A percentile compares a stretch with the other conserved stretches of the same genome.
Conservation (phyloP, 2,329 filamentous ascomycete genomes). For the Metarhizium robertsii region DNA sequence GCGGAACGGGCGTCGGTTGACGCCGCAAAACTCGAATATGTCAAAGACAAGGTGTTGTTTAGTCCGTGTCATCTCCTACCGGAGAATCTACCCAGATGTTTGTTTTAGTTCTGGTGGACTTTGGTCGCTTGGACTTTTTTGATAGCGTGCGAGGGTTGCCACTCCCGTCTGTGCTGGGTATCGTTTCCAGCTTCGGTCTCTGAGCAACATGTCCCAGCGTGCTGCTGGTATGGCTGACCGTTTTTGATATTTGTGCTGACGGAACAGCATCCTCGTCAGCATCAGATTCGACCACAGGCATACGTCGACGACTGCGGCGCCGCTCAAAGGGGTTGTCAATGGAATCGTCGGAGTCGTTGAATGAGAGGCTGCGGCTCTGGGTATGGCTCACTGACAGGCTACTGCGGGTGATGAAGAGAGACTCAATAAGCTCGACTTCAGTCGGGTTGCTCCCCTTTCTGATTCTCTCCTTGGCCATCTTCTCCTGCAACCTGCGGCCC, state of each 20-base stretch:
- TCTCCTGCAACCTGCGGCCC: conserved; percentile 34
- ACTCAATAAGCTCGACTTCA: conserved; percentile 35
- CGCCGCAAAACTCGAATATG: not conserved
- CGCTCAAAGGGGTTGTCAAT: conserved; percentile 20
- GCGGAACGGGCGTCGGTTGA: not conserved
- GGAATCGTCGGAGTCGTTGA: conserved; percentile 26
- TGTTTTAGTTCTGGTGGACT: conserved; percentile 19
- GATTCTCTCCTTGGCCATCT: conserved; percentile 36
- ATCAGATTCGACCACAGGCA: conserved; percentile 21
- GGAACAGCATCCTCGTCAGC: conserved; percentile 22
- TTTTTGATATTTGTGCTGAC: conserved; percentile 14
- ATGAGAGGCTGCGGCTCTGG: conserved; percentile 28
- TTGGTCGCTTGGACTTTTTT: conserved; percentile 20
- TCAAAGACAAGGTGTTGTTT: conserved; percentile 4
- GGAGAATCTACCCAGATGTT: conserved; percentile 21
- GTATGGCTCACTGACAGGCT: conserved; percentile 22
- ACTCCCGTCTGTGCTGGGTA: conserved; percentile 30
- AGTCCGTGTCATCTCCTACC: conserved; percentile 28
- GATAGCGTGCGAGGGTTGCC: conserved; percentile 18
- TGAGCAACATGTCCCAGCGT: conserved; percentile 24
- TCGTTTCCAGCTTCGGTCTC: conserved; percentile 37
- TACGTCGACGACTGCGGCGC: conserved; percentile 16
- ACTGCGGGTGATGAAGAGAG: conserved; percentile 25
- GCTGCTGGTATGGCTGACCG: conserved; percentile 16
- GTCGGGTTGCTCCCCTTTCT: conserved; percentile 31